Evolutionary conservation across 1,284 basidiomycete species (phyloP), one percentile per base, ranked within the genome.

Genomic region (Cutaneotrichosporon sp.): DNA sequence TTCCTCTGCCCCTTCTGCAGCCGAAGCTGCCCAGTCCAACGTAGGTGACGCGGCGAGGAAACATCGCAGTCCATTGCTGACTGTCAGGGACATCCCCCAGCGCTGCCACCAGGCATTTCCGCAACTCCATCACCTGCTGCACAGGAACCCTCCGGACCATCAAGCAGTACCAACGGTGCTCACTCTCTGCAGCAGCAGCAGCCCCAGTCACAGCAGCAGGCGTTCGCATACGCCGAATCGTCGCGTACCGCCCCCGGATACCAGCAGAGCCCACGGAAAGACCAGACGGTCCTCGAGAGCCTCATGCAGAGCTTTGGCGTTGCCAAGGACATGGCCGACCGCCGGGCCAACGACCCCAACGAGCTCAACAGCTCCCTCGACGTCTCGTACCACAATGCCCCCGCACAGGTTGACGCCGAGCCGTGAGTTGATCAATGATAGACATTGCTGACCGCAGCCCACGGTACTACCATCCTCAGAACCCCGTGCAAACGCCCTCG

Each of bases 381-480:
- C 68, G 85, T 87, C 22, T 87, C 92, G 49, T 90, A 89, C 68
- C 81, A 85, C 39, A 89, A 83, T 66, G 84, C 90, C 54, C 96
- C 96, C 6, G 88, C 93, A 68, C 90, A 94, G 20, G 81, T 87
- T 56, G 96, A 99, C 70, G 91, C 90, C 16, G 92, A 96, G 72
- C 92, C 91, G 91, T 92, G 61, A 68, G 84, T 74, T 22, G 16
- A 20, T 7, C 11, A 20, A 17, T 8, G 5, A 38, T n/a, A 11
- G 17, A 6, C 16, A 17, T 6, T 46, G 19, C 35, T 48, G 20
- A 45, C 46, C 4, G 22, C 60, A 93, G 91, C 76, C 90, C 92
- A 35, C 90, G 92, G 67, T 97, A 98, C 76, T 98, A 98, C 71
- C 86, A 93, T 26, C 92, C 96, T 16, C 83, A 88, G 64, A 94